Evolutionary conservation across 257 asterid genomes (phyloP).

Genomic region (Solanum bukasovii): DNA sequence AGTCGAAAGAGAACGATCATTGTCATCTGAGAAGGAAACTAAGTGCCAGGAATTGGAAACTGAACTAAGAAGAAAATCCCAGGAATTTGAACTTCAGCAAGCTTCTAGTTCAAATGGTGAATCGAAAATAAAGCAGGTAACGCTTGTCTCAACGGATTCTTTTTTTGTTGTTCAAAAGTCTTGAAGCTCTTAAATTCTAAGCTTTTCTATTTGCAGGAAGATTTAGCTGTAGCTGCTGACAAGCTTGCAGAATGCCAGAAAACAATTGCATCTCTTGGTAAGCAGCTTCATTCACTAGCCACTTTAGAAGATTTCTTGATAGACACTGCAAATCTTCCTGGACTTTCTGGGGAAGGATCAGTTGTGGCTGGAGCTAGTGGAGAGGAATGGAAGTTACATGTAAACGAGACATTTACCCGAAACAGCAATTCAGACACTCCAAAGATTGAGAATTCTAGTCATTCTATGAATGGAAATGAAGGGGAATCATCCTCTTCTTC

Average conservation of each 20-base stretch:
- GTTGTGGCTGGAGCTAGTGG: slow-evolving; percentile 8
- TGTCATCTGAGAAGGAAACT: slow-evolving; percentile 25
- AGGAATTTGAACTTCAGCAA: slow-evolving; percentile 35
- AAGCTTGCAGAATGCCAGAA: slow-evolving; percentile 83
- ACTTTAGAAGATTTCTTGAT: slow-evolving; percentile 76
- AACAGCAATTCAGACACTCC: slow-evolving; percentile 18
- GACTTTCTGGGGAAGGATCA: slow-evolving; percentile 25
- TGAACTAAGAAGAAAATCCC: slow-evolving; percentile 28
- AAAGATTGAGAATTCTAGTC: slow-evolving; percentile 15
- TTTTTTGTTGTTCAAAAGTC: neutral
- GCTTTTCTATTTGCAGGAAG: slow-evolving; percentile 37
- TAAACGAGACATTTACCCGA: slow-evolving; percentile 9
- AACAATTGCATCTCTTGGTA: slow-evolving; percentile 76
- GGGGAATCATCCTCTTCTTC: slow-evolving; percentile 34
- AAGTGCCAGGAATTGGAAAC: slow-evolving; percentile 45
- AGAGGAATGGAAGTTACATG: slow-evolving; percentile 26
- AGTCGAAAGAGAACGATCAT: slow-evolving; percentile 23
- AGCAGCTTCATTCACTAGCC: slow-evolving; percentile 66
- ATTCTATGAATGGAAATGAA: slow-evolving; percentile 16
- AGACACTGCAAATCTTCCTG: slow-evolving; percentile 60
- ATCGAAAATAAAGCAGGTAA: slow-evolving; percentile 54
- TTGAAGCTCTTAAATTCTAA: neutral
- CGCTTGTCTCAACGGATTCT: neutral
- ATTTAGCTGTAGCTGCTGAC: slow-evolving; percentile 59
- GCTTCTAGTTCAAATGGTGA: slow-evolving; percentile 24